Percentiles rank a stretch among this genome's conserved stretches.
These are phyloP conservation scores for Tolypocladium sp. DNA, from an alignment of 2,329 filamentous ascomycete genomes.

Conservation along the genomic window DNA sequence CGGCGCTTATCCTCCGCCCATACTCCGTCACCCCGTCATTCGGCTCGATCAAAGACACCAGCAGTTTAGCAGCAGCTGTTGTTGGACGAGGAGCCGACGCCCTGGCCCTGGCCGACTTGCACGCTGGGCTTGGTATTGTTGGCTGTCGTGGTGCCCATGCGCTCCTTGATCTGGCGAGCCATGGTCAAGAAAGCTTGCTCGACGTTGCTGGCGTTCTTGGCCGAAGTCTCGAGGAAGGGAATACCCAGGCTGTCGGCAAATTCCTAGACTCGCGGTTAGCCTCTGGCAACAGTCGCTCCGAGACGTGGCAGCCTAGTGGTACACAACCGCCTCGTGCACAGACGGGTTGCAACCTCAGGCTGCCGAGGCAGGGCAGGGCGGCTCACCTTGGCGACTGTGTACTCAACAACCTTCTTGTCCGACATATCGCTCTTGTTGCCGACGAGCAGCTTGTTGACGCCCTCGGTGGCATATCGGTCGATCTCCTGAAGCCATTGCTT, in stretches of 20 bases:
- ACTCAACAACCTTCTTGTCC: constrained; percentile 99
- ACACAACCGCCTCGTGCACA: neutral
- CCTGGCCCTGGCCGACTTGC: constrained; percentile 89
- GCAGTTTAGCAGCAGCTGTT: constrained; percentile 78
- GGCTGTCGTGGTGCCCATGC: constrained; percentile 91
- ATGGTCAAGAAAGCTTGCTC: constrained; percentile 99
- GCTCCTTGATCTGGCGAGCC: constrained; percentile 99
- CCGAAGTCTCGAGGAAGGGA: constrained; percentile 98
- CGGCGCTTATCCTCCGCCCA: constrained; percentile 12
- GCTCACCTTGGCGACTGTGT: constrained; percentile 94
- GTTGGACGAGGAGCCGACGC: constrained; percentile 78
- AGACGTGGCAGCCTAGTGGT: constrained; percentile 2
- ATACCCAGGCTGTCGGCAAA: constrained; percentile 98
- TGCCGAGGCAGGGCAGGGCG: neutral
- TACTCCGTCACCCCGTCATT: neutral
- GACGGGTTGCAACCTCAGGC: neutral
- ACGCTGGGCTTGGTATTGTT: constrained; percentile 99
- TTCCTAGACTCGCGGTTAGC: constrained; percentile 51
- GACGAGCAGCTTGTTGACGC: constrained; percentile 97
- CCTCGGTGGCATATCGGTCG: constrained; percentile 96
- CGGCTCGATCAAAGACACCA: neutral
- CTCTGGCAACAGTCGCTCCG: neutral
- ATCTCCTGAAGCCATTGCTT: constrained; percentile 99
- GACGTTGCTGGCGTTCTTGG: constrained; percentile 99
- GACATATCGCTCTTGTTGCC: constrained; percentile 99